These are phyloP conservation scores for Blepharisma japonicum DNA, from an alignment of 73 alveolate species.

Conservation along the genomic window DNA sequence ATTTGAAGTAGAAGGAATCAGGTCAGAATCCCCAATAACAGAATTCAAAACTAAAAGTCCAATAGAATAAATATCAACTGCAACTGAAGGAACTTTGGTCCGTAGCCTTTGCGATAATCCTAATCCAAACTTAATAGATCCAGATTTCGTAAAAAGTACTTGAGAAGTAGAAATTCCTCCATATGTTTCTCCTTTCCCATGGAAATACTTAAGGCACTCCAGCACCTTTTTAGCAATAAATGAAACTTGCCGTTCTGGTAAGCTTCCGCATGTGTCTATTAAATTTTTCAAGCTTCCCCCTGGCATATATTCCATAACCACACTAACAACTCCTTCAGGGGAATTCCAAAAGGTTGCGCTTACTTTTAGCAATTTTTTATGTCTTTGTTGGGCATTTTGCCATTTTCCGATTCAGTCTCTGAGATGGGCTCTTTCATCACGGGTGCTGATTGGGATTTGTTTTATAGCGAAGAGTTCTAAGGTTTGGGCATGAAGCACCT, in stretches of 20 bases:
- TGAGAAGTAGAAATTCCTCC: too few species aligned
- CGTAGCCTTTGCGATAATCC: too few species aligned
- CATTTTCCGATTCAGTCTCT: conserved; percentile 38
- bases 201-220: too few species aligned
- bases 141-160: too few species aligned
- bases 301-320: conserved; percentile 29
- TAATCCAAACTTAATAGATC: too few species aligned
- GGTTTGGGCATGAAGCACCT: conserved; percentile 59
- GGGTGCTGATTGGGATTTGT: conserved; percentile 39
- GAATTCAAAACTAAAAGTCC: too few species aligned
- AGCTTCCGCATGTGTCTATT: conserved; percentile 37
- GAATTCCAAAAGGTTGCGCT: conserved; percentile 43
- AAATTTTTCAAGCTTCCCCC: conserved; percentile 32
- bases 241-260: conserved; percentile 29
- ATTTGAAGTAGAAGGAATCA: too few species aligned
- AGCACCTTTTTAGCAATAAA: too few species aligned
- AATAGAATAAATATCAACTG: too few species aligned
- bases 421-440: conserved; percentile 30
- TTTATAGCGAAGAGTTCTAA: conserved; percentile 34
- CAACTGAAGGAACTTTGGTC: too few species aligned
- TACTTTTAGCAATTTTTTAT: conserved; percentile 19
- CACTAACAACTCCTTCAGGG: conserved; percentile 45
- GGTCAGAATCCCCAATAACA: too few species aligned
- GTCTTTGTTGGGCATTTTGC: conserved; percentile 25
- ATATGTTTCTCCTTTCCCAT: too few species aligned